These are phyloP conservation scores for Cryphonectria naterciae DNA, from an alignment of 2,329 filamentous ascomycete species.

Conservation along the genomic window DNA sequence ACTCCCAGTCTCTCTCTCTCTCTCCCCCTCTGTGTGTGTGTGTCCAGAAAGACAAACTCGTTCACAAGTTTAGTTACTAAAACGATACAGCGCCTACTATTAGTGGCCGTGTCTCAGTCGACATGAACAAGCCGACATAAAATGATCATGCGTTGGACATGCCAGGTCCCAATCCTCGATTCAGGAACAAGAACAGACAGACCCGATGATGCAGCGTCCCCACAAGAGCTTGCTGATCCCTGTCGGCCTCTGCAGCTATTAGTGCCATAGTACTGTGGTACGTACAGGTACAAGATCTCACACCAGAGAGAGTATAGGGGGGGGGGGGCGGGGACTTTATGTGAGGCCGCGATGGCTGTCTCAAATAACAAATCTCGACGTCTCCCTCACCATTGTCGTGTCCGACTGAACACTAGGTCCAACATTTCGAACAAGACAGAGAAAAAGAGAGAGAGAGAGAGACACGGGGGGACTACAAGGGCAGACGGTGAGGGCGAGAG, in stretches of 20 bases:
- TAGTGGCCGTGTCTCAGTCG: neutral
- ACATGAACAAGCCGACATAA: neutral
- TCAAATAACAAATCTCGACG: neutral
- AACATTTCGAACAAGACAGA: neutral
- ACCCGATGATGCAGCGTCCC: constrained; percentile 10
- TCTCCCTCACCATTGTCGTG: neutral
- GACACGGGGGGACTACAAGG: neutral
- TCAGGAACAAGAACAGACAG: constrained; percentile 10
- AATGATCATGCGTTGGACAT: neutral
- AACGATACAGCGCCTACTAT: neutral
- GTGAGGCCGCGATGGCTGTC: neutral
- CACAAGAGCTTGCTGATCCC: constrained; percentile 9
- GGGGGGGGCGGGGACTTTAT: neutral
- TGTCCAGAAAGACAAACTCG: neutral
- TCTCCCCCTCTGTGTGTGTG: too few species aligned
- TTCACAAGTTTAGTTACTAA: neutral
- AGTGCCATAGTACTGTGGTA: neutral
- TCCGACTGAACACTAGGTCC: neutral
- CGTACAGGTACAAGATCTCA: constrained; percentile 2
- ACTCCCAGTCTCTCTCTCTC: neutral
- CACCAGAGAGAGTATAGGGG: neutral
- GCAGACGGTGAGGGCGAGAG: neutral
- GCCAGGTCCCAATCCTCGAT: neutral
- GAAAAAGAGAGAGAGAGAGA: neutral
- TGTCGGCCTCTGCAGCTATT: neutral